Evolutionary conservation across 306 rosid species (phyloP).

Genomic region (Lathyrus aphaca): DNA sequence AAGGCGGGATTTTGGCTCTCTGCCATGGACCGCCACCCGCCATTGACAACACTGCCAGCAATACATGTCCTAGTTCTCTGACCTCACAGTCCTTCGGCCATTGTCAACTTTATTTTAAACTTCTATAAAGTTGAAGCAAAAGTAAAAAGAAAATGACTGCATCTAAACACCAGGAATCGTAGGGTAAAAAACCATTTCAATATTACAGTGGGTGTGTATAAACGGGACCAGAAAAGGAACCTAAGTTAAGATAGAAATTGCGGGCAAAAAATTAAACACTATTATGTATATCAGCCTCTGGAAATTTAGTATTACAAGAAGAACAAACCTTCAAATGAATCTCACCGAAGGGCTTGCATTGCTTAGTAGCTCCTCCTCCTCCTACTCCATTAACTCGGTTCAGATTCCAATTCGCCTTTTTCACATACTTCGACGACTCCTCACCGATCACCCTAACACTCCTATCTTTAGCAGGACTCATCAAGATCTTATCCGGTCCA

Average conservation of each 20-base stretch:
- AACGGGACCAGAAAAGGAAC: neutral
- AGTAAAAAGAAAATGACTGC: neutral
- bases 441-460: slow-evolving; percentile 87
- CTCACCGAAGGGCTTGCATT: slow-evolving; percentile 93
- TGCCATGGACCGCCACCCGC: too few relatives aligned
- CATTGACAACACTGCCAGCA: neutral
- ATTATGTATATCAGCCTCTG: neutral
- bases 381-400: slow-evolving; percentile 43
- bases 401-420: slow-evolving; percentile 76
- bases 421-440: slow-evolving; percentile 69
- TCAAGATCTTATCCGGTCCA: slow-evolving; percentile 92
- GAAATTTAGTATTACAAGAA: slow-evolving; percentile 10
- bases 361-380: slow-evolving; percentile 39
- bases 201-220: neutral
- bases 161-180: too few relatives aligned
- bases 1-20: too few relatives aligned
- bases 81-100: slow-evolving; percentile 13
- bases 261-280: slow-evolving; percentile 5
- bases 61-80: slow-evolving; percentile 25
- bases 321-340: slow-evolving; percentile 92
- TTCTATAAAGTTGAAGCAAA: neutral
- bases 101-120: neutral
- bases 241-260: too few relatives aligned
- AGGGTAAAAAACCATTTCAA: neutral
- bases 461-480: slow-evolving; percentile 80